Base-by-base conservation (phyloP, 1,284 basidiomycete genomes). In the Boletus hoseneyae region DNA sequence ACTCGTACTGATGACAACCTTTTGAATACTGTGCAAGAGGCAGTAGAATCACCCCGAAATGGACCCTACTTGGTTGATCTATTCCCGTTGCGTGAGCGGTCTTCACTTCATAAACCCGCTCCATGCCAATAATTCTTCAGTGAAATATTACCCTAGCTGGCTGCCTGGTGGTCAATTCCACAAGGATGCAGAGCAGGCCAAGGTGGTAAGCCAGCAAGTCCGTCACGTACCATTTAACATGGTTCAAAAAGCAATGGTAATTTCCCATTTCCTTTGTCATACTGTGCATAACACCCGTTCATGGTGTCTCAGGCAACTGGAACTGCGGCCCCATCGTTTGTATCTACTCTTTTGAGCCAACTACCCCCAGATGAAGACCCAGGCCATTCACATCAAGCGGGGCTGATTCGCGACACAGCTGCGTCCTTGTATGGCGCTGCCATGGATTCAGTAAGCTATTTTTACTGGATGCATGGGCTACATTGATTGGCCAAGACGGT, bases 331-430 rank as follows among this genome's bases (percentile, higher is more conserved):
- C 48, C 55, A 37, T 57, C 55, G 4, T 53, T 57, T 18, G 16
- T 47, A 45, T 50, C 51, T 2, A 57, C 51, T 3, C 44, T 57
- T 27, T 25, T 51, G 42, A 57, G 32, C 4, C 43, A 57, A 30
- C 42, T 56, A 4, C 33, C 55, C 9, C 45, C 48, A n/a, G 48
- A 48, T 6, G 46, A 57, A 18, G 51, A 48, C 19, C 19, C 15
- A 3, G 45, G 52, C 21, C 32, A 41, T 16, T 50, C 55, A 25
- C 40, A 25, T 32, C 21, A 45, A 18, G 54, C 54, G 1, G 45
- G 23, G 2, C n/a, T 56, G 36, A 56, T 56, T 39, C 55, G 51
- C 36, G 55, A 57, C 15, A 35, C 55, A 3, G 51, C 47, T 38
- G 46, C 44, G 1, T 27, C 11, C 6, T 42, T 57, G 44, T 57